Conservation (phyloP, 305 asterid genomes). For the Plantago rigida region DNA sequence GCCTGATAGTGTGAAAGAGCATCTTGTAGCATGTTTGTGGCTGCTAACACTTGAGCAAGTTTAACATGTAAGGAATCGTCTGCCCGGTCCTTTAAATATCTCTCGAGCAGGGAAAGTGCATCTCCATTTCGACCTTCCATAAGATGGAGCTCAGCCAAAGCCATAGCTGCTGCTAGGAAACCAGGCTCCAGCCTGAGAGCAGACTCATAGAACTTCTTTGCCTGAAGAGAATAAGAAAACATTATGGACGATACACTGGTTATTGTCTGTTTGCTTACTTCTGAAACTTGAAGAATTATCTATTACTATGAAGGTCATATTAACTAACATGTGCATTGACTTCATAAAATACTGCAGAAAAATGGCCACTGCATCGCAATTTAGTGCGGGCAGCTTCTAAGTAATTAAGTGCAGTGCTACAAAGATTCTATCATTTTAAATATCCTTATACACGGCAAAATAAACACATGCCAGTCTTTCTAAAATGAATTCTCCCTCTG, state of each 20-base stretch:
- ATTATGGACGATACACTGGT: background rate
- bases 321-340: too few species aligned
- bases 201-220: constrained; percentile 88
- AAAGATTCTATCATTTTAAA: too few species aligned
- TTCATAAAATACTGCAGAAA: too few species aligned
- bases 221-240: constrained; percentile 39
- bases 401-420: too few species aligned
- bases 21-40: constrained; percentile 87
- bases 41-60: constrained; percentile 93
- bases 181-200: constrained; percentile 96
- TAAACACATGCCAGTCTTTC: too few species aligned
- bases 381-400: too few species aligned
- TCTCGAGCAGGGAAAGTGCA: constrained; percentile 76
- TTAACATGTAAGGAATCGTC: constrained; percentile 89
- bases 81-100: constrained; percentile 87
- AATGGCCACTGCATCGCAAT: too few species aligned
- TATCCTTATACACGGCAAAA: too few species aligned
- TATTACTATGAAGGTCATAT: too few species aligned
- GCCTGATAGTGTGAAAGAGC: constrained; percentile 87
- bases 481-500: too few species aligned
- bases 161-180: constrained; percentile 88
- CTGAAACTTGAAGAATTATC: too few species aligned
- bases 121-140: constrained; percentile 88
- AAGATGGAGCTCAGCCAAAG: constrained; percentile 94
- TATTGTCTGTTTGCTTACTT: too few species aligned